Evolutionary conservation across 257 asterid species (phyloP), one percentile per base, ranked within the genome.

Genomic region (Solanum corneliomulleri): DNA sequence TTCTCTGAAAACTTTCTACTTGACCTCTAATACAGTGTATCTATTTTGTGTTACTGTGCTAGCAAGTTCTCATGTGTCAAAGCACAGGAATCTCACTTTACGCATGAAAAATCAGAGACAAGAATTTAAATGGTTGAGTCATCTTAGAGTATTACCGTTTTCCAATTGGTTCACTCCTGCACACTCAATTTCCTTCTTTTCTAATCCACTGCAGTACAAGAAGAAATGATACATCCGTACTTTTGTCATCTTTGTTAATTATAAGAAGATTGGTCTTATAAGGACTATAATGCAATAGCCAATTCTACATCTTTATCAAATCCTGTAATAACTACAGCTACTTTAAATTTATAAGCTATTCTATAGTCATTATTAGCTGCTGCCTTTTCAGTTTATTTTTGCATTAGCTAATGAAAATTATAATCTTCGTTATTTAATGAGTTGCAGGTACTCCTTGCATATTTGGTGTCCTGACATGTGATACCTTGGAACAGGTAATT

Each of bases 381-480:
- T 16, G 15, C 49, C n/a, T 62, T 64, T 62, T 88, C 68, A 83
- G 82, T 44, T n/a, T 25, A 85, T 88, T 60, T 64, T 74, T 33
- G 33, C 56, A 42, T 82, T 60, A 72, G 49, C 85, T 47, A 85
- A 80, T 80, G 87, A 68, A 70, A 60, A 44, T 29, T 62, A 25
- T 25, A 42, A 60, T 52, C 68, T 86, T 70, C n/a, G 20, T 70
- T 33, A 83, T 76, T 20, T 72, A 58, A 82, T 86, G 87, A 85
- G 75, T 66, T 88, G 82, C 92, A 96, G 98, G 98, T 86, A 98
- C 96, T 84, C 98, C 99, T 83, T 96, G 99, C 98, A 92, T 96
- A 90, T 96, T 96, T 88, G 97, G 99, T 69, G 98, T 96, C 80
- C 86, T 96, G 89, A 96, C 99, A 33, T 95, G 98, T 85, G 98